A percentile compares a stretch with the other conserved stretches of the same genome.
phyloP scores from a whole-genome alignment of 2,329 filamentous ascomycete genomes.

The Penicillium verrucosum region DNA sequence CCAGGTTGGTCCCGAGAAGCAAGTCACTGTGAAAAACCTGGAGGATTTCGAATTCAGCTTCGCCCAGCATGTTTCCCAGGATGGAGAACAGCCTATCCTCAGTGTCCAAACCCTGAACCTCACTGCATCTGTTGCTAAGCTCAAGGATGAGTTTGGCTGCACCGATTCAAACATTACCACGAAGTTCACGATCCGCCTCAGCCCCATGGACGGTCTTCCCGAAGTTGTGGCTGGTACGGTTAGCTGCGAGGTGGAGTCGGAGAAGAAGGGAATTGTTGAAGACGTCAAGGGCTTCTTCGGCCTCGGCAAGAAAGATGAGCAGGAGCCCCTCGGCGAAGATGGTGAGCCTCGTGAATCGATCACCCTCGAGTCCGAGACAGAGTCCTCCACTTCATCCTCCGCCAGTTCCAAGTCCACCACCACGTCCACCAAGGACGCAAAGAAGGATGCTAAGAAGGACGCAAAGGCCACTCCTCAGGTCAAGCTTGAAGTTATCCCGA shows the following conservation, averaged over 20 bases:
- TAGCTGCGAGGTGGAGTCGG: constrained; percentile 77
- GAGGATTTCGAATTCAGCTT: constrained; percentile 79
- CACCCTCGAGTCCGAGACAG: constrained; percentile 45
- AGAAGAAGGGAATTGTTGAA: constrained; percentile 80
- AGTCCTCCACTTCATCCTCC: constrained; percentile 45
- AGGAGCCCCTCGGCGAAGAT: constrained; percentile 64
- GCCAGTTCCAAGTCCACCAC: constrained; percentile 50
- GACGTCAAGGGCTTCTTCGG: constrained; percentile 96
- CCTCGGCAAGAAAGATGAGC: constrained; percentile 86
- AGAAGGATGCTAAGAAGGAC: constrained; percentile 10
- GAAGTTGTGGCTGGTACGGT: constrained; percentile 72
- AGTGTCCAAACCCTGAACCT: constrained; percentile 76
- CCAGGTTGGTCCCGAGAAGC: constrained; percentile 73
- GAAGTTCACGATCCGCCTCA: constrained; percentile 72
- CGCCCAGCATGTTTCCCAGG: constrained; percentile 61
- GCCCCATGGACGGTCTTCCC: constrained; percentile 71
- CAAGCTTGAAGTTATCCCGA: constrained; percentile 51
- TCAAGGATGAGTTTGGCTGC: constrained; percentile 78
- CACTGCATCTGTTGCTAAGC: constrained; percentile 72
- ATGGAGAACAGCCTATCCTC: constrained; percentile 54
- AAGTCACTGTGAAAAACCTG: constrained; percentile 76
- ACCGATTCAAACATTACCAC: constrained; percentile 72
- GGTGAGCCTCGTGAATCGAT: constrained; percentile 51
- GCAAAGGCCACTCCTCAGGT: constrained; percentile 41
- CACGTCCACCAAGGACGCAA: constrained; percentile 46